phyloP scores from a whole-genome alignment of 2,329 filamentous ascomycete genomes.

The Corynespora cassiicola region DNA sequence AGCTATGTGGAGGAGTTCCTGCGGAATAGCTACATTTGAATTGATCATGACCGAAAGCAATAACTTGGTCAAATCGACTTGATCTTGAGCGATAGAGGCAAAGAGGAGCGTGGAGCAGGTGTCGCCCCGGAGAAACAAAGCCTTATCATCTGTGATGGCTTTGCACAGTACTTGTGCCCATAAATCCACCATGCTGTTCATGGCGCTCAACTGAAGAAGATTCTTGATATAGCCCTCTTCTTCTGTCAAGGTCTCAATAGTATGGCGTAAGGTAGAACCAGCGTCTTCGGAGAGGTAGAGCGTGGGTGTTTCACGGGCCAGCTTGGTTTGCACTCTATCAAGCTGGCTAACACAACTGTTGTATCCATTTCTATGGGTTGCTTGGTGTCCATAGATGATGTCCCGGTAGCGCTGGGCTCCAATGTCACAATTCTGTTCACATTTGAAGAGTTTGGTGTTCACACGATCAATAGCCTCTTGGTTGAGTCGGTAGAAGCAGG shows the following conservation, averaged over 20 bases:
- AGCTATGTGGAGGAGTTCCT: conserved; percentile 3
- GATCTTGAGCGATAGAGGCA: background rate
- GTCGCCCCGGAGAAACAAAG: background rate
- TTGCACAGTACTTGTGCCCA: conserved; percentile 1
- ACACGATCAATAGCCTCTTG: conserved; percentile 4
- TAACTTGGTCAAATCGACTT: background rate
- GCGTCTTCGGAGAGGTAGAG: background rate
- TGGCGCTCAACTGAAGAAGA: conserved; percentile 1
- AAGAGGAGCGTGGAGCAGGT: background rate
- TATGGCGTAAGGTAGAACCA: background rate
- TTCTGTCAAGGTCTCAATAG: too few relatives aligned
- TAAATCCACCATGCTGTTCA: background rate
- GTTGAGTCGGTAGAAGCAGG: conserved; percentile 6
- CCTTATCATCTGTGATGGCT: background rate
- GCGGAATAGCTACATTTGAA: background rate
- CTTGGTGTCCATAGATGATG: background rate
- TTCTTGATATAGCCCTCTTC: background rate
- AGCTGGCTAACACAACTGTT: background rate
- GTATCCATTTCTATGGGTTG: background rate
- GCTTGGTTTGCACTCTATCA: conserved; percentile 1
- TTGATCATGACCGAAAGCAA: conserved; percentile 2
- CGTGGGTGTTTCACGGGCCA: background rate
- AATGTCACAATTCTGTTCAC: background rate
- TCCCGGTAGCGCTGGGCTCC: background rate
- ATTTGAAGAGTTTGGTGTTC: background rate